phyloP scores from a whole-genome alignment of 2,329 filamentous ascomycete genomes.

The Curvularia sp. region DNA sequence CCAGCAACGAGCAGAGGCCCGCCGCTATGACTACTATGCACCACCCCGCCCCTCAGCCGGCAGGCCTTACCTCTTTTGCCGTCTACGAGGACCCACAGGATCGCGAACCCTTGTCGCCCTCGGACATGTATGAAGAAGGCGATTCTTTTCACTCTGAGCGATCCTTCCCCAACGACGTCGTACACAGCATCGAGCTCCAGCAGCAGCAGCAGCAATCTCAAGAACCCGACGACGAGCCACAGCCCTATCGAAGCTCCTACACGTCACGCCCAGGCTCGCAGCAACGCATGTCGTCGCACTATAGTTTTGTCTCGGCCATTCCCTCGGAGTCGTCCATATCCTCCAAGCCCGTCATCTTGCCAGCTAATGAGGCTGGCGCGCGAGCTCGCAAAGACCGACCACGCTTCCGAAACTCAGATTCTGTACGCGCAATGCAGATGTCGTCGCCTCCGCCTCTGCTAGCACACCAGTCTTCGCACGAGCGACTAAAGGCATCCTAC shows the following conservation, averaged over 20 bases:
- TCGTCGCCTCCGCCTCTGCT: slow-evolving; percentile 60
- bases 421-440: slow-evolving; percentile 75
- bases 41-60: slow-evolving; percentile 37
- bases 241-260: slow-evolving; percentile 45
- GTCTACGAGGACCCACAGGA: slow-evolving; percentile 47
- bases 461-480: slow-evolving; percentile 40
- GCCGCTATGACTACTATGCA: slow-evolving; percentile 43
- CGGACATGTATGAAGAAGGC: slow-evolving; percentile 43
- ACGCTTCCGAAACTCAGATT: slow-evolving; percentile 73
- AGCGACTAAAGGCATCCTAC: slow-evolving; percentile 42
- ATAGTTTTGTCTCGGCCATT: slow-evolving; percentile 49
- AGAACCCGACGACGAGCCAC: slow-evolving; percentile 29
- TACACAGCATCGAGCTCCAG: slow-evolving; percentile 43
- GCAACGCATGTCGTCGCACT: slow-evolving; percentile 40
- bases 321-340: slow-evolving; percentile 50
- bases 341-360: slow-evolving; percentile 39
- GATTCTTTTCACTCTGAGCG: slow-evolving; percentile 45
- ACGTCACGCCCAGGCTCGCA: slow-evolving; percentile 38
- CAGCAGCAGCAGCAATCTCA: slow-evolving; percentile 20
- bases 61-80: slow-evolving; percentile 41
- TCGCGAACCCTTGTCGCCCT: slow-evolving; percentile 39
- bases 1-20: slow-evolving; percentile 25
- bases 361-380: slow-evolving; percentile 37
- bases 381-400: slow-evolving; percentile 66
- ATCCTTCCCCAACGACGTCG: slow-evolving; percentile 39